A percentile compares a stretch with the other conserved stretches of the same genome.
phyloP scores from a whole-genome alignment of 2,329 filamentous ascomycete genomes.

The Colletotrichum graminicola region DNA sequence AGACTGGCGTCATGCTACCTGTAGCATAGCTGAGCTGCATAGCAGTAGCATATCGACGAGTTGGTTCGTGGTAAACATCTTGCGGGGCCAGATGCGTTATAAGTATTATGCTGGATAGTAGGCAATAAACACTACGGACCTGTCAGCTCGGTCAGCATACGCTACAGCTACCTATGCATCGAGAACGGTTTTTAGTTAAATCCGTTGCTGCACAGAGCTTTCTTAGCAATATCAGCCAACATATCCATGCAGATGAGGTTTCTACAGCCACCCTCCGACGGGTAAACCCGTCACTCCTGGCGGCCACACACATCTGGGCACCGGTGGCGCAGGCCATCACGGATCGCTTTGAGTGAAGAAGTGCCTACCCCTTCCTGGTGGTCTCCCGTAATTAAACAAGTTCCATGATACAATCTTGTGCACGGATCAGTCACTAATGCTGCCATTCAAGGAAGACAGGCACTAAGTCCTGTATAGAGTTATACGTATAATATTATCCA shows the following conservation, averaged over 20 bases:
- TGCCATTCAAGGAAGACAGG: background rate
- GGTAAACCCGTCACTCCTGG: background rate
- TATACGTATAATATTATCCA: no score
- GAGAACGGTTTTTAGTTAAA: background rate
- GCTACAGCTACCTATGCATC: background rate
- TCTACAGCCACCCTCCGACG: background rate
- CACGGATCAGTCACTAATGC: background rate
- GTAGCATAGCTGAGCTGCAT: background rate
- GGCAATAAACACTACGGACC: background rate
- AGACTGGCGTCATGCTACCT: constrained; percentile 44
- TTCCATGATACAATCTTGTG: background rate
- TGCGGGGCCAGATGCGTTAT: background rate
- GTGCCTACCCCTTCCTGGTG: background rate
- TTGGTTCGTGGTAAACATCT: background rate
- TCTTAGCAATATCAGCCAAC: background rate
- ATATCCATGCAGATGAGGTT: background rate
- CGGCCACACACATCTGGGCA: constrained; percentile 1
- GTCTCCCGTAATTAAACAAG: no score
- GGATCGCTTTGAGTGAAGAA: no score
- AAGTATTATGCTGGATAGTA: background rate
- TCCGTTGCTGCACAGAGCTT: background rate
- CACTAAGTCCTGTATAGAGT: no score
- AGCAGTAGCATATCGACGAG: background rate
- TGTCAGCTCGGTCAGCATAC: background rate
- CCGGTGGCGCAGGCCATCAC: background rate